Percentiles rank a stretch among this genome's conserved stretches.
Conservation (phyloP, 768 basidiomycete genomes). For the Auriculariales sp. region DNA sequence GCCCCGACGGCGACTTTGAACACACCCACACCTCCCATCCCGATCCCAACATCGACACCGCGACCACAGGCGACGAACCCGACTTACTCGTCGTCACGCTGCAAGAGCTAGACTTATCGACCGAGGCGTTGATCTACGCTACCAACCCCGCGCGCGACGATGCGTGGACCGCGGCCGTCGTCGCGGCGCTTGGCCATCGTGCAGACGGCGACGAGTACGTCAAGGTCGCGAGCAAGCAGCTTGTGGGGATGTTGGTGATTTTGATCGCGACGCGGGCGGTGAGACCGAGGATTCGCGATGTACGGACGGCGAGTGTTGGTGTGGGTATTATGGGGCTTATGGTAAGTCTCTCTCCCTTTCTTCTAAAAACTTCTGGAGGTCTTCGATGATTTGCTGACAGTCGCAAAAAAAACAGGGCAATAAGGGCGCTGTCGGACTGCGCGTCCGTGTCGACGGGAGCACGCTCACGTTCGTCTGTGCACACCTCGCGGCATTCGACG, state of each 20-base stretch:
- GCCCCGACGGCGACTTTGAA: too few species aligned
- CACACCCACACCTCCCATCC: too few species aligned
- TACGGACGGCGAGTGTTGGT: slow-evolving; percentile 40
- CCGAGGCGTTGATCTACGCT: slow-evolving; percentile 64
- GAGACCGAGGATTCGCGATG: slow-evolving; percentile 33
- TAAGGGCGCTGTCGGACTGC: slow-evolving; percentile 61
- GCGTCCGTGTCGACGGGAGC: slow-evolving; percentile 31
- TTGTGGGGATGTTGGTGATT: slow-evolving; percentile 72
- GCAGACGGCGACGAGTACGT: slow-evolving; percentile 55
- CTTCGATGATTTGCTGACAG: slow-evolving; percentile 1
- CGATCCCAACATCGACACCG: background rate
- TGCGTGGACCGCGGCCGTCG: slow-evolving; percentile 50
- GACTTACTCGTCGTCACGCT: slow-evolving; percentile 67
- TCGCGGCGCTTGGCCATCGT: slow-evolving; percentile 59
- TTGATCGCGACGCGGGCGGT: slow-evolving; percentile 46
- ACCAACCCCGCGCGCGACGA: slow-evolving; percentile 40
- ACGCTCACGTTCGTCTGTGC: slow-evolving; percentile 64
- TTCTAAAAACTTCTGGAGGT: slow-evolving; percentile 1
- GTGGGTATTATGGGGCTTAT: slow-evolving; percentile 68
- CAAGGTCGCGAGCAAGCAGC: slow-evolving; percentile 54
- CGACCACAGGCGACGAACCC: slow-evolving; percentile 21
- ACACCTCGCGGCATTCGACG: slow-evolving; percentile 74
- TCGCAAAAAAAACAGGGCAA: slow-evolving; percentile 42
- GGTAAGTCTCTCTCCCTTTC: slow-evolving; percentile 25
- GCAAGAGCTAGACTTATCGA: slow-evolving; percentile 67